These are phyloP conservation scores for Albizia julibrissin DNA, from an alignment of 306 rosid species.

Conservation along the genomic window DNA sequence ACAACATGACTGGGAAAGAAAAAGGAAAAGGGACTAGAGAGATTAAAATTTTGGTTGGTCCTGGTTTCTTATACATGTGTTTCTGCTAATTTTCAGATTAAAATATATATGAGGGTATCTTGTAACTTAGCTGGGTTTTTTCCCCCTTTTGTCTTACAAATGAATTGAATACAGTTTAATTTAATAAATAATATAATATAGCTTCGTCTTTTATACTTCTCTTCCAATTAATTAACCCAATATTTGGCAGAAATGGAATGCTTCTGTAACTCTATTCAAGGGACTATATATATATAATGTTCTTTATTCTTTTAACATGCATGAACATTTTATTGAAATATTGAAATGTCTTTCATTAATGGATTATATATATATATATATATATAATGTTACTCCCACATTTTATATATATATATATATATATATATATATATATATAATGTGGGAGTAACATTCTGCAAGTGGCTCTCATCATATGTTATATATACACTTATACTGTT, in stretches of 20 bases:
- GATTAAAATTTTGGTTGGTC: slow-evolving; percentile 7
- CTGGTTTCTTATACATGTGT: slow-evolving; percentile 31
- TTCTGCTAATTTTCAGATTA: neutral
- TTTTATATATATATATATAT: too few species aligned
- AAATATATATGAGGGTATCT: neutral
- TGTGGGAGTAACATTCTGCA: too few species aligned
- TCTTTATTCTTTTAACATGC: neutral
- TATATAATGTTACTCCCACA: too few species aligned
- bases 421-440: too few species aligned
- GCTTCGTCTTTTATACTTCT: neutral
- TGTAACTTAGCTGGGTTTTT: neutral
- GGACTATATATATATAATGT: neutral
- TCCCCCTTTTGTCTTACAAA: neutral
- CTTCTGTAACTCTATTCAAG: neutral
- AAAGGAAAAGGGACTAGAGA: slow-evolving; percentile 9
- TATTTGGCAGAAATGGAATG: neutral
- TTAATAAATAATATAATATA: neutral
- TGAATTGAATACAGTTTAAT: neutral
- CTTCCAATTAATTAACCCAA: neutral
- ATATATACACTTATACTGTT: too few species aligned
- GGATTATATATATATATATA: too few species aligned
- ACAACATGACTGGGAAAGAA: slow-evolving; percentile 25
- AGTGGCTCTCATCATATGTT: too few species aligned
- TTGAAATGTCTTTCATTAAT: too few species aligned
- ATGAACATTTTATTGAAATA: neutral